Evolutionary conservation across 2,329 filamentous ascomycete species (phyloP).

Genomic region (Penicillium sp.): DNA sequence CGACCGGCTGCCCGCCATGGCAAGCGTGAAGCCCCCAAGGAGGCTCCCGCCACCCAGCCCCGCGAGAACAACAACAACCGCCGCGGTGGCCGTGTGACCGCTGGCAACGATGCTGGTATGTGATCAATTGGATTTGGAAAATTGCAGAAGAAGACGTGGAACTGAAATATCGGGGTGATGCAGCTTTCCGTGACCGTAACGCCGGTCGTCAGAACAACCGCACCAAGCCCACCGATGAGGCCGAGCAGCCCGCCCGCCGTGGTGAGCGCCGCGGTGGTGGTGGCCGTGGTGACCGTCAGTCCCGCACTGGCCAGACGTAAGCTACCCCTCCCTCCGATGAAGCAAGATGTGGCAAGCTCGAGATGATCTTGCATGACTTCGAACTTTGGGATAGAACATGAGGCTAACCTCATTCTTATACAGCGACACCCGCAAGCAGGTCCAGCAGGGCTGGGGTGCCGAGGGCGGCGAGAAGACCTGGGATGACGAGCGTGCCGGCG

Average conservation of each 20-base stretch:
- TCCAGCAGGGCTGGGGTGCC: slow-evolving; percentile 86
- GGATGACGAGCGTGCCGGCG: slow-evolving; percentile 89
- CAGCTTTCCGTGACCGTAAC: slow-evolving; percentile 88
- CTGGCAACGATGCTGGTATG: slow-evolving; percentile 87
- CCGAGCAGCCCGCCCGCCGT: slow-evolving; percentile 50
- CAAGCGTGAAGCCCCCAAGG: slow-evolving; percentile 85
- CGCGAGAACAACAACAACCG: slow-evolving; percentile 44
- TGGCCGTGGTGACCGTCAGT: slow-evolving; percentile 59
- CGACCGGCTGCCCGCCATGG: slow-evolving; percentile 75
- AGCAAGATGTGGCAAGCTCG: background rate
- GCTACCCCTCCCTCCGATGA: slow-evolving; percentile 28
- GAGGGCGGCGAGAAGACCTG: slow-evolving; percentile 80
- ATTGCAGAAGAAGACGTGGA: background rate
- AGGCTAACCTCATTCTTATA: slow-evolving; percentile 25
- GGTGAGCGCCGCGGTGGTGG: slow-evolving; percentile 51
- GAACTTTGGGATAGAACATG: background rate
- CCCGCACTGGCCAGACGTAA: slow-evolving; percentile 64
- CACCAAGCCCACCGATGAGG: slow-evolving; percentile 75
- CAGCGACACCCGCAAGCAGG: slow-evolving; percentile 52
- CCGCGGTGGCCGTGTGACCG: slow-evolving; percentile 56
- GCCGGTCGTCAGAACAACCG: slow-evolving; percentile 84
- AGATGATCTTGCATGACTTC: background rate
- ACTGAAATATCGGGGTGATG: slow-evolving; percentile 1
- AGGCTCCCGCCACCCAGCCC: slow-evolving; percentile 60
- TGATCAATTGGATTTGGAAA: slow-evolving; percentile 30